These are phyloP conservation scores for Colletotrichum somersetense DNA, from an alignment of 2,329 filamentous ascomycete genomes.

Conservation along the genomic window DNA sequence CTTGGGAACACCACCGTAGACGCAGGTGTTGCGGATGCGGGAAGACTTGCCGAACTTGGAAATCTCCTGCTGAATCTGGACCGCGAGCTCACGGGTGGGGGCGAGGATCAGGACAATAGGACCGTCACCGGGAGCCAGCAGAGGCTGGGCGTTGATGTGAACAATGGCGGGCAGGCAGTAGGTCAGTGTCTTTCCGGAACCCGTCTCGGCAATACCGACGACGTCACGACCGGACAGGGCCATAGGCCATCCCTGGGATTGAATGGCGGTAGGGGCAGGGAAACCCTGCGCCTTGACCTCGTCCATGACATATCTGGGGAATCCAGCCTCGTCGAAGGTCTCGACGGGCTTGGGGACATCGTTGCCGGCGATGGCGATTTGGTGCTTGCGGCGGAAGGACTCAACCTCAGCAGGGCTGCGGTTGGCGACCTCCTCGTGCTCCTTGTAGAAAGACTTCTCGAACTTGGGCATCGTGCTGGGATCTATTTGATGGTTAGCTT, in stretches of 20 bases:
- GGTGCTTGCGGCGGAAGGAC: constrained; percentile 85
- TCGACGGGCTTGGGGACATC: constrained; percentile 94
- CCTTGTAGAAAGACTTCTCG: constrained; percentile 99
- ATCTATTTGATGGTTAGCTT: constrained; percentile 66
- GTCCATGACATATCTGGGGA: constrained; percentile 96
- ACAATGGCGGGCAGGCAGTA: constrained; percentile 99
- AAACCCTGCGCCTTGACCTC: constrained; percentile 99
- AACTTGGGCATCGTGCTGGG: constrained; percentile 87
- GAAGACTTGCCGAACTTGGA: constrained; percentile 99
- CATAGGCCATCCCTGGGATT: constrained; percentile 99
- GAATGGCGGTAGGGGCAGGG: constrained; percentile 91
- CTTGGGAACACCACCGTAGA: constrained; percentile 99
- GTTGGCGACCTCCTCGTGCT: constrained; percentile 81
- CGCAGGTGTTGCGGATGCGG: constrained; percentile 97
- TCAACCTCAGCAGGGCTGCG: constrained; percentile 86
- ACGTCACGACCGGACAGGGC: constrained; percentile 97
- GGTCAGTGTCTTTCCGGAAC: constrained; percentile 98
- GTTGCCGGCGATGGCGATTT: constrained; percentile 84
- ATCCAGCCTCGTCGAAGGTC: constrained; percentile 97
- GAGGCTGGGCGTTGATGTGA: constrained; percentile 98
- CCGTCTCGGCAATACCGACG: constrained; percentile 98
- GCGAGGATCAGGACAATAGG: constrained; percentile 97
- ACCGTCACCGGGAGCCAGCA: constrained; percentile 93
- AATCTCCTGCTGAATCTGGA: constrained; percentile 98
- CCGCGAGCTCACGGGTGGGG: constrained; percentile 96